These are phyloP conservation scores for Alternaria sp. DNA, from an alignment of 2,329 filamentous ascomycete genomes.

Conservation along the genomic window DNA sequence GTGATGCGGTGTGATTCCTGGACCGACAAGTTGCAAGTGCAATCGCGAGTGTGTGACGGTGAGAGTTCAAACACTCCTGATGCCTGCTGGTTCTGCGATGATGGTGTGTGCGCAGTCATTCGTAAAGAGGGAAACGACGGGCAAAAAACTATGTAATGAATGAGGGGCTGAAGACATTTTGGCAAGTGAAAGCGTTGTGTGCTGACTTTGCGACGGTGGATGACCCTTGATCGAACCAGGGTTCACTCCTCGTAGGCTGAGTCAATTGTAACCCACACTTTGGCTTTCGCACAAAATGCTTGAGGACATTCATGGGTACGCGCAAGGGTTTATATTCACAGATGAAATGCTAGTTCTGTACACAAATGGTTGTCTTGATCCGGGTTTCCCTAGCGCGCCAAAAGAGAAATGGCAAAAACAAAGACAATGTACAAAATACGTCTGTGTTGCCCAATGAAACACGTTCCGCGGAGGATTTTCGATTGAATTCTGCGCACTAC, in stretches of 20 bases:
- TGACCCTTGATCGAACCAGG: constrained; percentile 9
- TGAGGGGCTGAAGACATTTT: constrained; percentile 4
- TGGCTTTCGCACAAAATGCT: not conserved
- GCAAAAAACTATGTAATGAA: not conserved
- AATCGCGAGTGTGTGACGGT: not conserved
- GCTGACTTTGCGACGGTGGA: not conserved
- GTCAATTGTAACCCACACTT: not conserved
- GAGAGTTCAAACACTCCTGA: not conserved
- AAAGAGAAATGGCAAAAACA: constrained; percentile 2
- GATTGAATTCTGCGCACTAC: not conserved
- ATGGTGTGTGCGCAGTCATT: constrained; percentile 1
- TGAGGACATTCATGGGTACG: not conserved
- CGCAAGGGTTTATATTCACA: constrained; percentile 1
- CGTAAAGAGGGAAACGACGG: constrained; percentile 1
- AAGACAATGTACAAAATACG: constrained; percentile 1
- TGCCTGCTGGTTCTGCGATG: not conserved
- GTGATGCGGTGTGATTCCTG: not conserved
- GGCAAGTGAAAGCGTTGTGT: constrained; percentile 4
- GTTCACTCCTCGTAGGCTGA: not conserved
- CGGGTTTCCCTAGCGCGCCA: not conserved
- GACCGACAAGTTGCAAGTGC: not conserved
- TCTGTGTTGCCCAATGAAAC: constrained; percentile 6
- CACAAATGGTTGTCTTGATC: not conserved
- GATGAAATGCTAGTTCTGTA: not conserved
- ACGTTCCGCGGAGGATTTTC: not conserved